Evolutionary conservation across 495 filamentous ascomycete species (phyloP), one percentile per base, ranked within the genome.

Genomic region (Penicillium angulare): DNA sequence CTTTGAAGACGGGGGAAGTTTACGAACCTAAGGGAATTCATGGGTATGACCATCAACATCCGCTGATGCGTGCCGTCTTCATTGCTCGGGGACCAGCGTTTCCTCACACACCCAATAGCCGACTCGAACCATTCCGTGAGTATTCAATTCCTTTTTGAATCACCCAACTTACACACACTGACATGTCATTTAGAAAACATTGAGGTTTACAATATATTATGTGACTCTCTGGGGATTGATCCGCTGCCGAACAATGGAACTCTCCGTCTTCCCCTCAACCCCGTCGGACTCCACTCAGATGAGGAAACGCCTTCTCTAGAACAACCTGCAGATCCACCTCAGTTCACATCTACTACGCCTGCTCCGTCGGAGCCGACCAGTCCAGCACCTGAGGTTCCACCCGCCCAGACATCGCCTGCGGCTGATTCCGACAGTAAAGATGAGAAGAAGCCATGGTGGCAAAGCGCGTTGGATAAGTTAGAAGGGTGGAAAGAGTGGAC

Each of bases 121-220:
- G 83, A 48, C 59, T 96, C 12, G 85, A 89, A 13, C 65, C 71
- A n/a, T 97, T 97, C 67, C 90, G 89, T 93, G 77, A 80, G 89
- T 82, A 5, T 3, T 20, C 10, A n/a, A 23, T 15, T 20, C 15
- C 15, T 2, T 18, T 21, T 12, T 23, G 13, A 13, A 0, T 5
- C 15, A 24, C 32, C 3, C 18, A 49, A 16, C 22, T 23, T 16
- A 22, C 40, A 18, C 49, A 29, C 50, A 48, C 38, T 41, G 3
- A 41, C 38, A 20, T 23, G 8, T 41, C 21, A 24, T 7, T 21
- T 60, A 90, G 86, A 93, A 81, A 99, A 99, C 52, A 88, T 78
- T 48, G 91, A 99, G 56, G 89, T 99, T 1, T 97, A 97, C 63
- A 95, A 96, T 56, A 88, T 97, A 43, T 65, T 99, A 26, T 97